phyloP scores from a whole-genome alignment of 768 basidiomycete genomes.

The Termitomyces sp. region DNA sequence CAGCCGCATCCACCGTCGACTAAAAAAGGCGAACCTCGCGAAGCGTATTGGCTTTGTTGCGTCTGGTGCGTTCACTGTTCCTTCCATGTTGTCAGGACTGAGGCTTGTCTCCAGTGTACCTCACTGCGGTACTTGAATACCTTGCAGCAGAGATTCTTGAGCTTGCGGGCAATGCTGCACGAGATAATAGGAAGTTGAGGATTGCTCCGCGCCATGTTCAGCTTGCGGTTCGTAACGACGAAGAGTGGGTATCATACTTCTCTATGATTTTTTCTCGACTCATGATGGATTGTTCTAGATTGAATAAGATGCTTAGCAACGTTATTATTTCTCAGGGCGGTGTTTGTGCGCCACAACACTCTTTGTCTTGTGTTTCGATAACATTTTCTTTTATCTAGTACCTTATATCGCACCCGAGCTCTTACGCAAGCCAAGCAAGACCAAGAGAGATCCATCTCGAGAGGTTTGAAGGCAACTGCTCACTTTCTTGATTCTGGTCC shows the following conservation, averaged over 20 bases:
- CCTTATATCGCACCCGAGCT: constrained; percentile 18
- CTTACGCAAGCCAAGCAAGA: constrained; percentile 5
- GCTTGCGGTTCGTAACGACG: constrained; percentile 75
- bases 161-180: constrained; percentile 73
- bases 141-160: constrained; percentile 84
- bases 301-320: constrained; percentile 52
- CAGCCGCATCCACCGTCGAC: constrained; percentile 73
- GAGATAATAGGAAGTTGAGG: constrained; percentile 78
- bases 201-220: constrained; percentile 82
- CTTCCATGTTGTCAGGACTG: not conserved
- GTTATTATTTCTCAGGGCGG: constrained; percentile 76
- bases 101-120: constrained; percentile 48
- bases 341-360: constrained; percentile 45
- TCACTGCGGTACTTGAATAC: constrained; percentile 84
- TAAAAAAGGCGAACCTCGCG: constrained; percentile 71
- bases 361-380: not conserved
- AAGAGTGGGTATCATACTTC: constrained; percentile 37
- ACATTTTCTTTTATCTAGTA: constrained; percentile 5
- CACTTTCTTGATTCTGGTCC: not conserved
- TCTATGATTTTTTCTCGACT: not conserved
- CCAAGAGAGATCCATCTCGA: not conserved
- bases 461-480: not conserved
- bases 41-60: constrained; percentile 67
- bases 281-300: constrained; percentile 20
- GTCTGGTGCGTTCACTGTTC: constrained; percentile 38